Evolutionary conservation across 768 basidiomycete genomes (phyloP), one percentile per base, ranked within the genome.

Genomic region (Auricularia heimuer): DNA sequence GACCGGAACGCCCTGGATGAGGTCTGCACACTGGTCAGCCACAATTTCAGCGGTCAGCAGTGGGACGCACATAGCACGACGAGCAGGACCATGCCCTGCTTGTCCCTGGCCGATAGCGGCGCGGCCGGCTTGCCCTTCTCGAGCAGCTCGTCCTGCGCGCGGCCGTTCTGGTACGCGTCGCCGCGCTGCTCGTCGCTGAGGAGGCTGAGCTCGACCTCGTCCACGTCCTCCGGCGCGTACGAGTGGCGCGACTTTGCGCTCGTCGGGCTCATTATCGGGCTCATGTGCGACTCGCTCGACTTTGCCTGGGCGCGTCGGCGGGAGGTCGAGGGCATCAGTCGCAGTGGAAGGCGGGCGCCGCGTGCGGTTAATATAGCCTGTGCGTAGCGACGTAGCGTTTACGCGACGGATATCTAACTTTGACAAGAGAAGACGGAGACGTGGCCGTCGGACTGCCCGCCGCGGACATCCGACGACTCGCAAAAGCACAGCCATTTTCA

Each of bases 1-100:
- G 74, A 97, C 92, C 64, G 94, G 94, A 70, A 96, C 86, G 54
- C 94, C 94, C 75, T 97, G 94, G 3, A 84, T 75, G 36, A 80
- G 70, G 70, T 77, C 82, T 82, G 65, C 6, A 67, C 67, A 67
- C 29, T 66, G 68, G 3, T 56, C 35, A 68, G 24, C 62, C 11
- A 56, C 29, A 54, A 66, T 61, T 29, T 35, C 18, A 67, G 62
- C 42, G 39, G 62, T 51, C 62, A 18, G 67, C 39, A 33, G 37
- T 8, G 16, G 24, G 35, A 83, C 94, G 78, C 70, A 96, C 94
- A 98, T 62, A 98, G 80, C 69, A 94, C 79, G 74, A 93, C 88
- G 39, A 98, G 78, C 63, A 98, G 77, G 3, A 83, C 84, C 82
- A 98, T 92, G 61, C 88, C 90, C 70, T 84, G 80, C 75, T 89